Conservation (phyloP, 805 yeast genomes). For the Saturnispora besseyi region DNA sequence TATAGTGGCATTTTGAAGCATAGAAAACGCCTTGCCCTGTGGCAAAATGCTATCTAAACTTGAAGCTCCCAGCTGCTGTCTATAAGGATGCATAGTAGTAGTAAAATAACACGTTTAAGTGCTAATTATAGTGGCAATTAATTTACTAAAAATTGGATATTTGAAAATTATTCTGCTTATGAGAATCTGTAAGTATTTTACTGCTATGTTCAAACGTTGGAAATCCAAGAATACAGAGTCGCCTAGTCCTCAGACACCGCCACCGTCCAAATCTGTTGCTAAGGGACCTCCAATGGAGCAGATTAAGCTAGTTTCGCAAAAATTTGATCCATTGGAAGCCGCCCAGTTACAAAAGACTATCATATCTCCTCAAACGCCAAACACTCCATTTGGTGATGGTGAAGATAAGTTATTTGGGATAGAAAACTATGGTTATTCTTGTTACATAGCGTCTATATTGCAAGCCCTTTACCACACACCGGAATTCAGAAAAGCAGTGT, state of each 20-base stretch:
- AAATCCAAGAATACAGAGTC: neutral
- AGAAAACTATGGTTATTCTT: slow-evolving; percentile 85
- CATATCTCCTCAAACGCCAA: slow-evolving; percentile 15
- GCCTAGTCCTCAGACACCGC: neutral
- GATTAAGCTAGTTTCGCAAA: neutral
- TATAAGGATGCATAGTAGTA: slow-evolving; percentile 5
- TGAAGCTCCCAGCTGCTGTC: slow-evolving; percentile 4
- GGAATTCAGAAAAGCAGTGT: slow-evolving; percentile 51
- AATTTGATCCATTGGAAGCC: slow-evolving; percentile 15
- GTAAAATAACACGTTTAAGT: neutral
- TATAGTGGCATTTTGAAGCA: neutral
- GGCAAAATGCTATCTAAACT: neutral
- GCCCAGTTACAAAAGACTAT: slow-evolving; percentile 19
- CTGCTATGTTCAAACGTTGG: neutral
- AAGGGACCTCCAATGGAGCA: neutral
- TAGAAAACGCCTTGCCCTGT: neutral
- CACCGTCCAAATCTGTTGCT: neutral
- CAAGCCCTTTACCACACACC: slow-evolving; percentile 78
- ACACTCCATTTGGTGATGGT: slow-evolving; percentile 56
- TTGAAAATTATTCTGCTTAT: no score
- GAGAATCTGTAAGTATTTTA: no score
- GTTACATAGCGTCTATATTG: slow-evolving; percentile 87
- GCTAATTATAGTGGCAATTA: neutral
- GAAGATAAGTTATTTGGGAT: slow-evolving; percentile 64
- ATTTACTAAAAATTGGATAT: neutral